Conservation (phyloP, 176 grass and related monocot genomes). For the Zizania latifolia region DNA sequence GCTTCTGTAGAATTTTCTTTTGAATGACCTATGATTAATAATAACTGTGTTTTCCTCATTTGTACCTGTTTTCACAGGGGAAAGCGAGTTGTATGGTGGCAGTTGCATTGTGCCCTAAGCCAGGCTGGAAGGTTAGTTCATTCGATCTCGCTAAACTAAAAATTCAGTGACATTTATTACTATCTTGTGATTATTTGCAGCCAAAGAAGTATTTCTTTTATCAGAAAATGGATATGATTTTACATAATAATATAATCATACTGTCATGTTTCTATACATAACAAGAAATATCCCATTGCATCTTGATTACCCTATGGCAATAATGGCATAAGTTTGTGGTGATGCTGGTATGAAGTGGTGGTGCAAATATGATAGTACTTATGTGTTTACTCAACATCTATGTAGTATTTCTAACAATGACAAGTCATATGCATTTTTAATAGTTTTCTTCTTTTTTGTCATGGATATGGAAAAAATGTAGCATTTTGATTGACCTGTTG, state of each 20-base stretch:
- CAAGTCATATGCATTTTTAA: background rate
- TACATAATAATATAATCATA: background rate
- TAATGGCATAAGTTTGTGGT: background rate
- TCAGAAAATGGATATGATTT: background rate
- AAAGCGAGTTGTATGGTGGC: constrained; percentile 96
- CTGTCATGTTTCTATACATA: background rate
- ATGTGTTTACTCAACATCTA: background rate
- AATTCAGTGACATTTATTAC: constrained; percentile 5
- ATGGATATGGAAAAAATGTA: background rate
- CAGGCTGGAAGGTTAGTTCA: constrained; percentile 82
- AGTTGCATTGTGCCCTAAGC: constrained; percentile 68
- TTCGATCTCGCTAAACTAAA: background rate
- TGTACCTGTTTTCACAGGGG: constrained; percentile 47
- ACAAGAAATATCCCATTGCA: background rate
- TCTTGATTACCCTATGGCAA: background rate
- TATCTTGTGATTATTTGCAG: constrained; percentile 3
- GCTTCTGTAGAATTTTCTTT: constrained; percentile 1
- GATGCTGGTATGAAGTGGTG: no score
- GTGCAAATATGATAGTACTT: no score
- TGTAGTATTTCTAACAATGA: background rate
- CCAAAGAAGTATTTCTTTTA: background rate
- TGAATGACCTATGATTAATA: background rate
- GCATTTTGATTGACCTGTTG: background rate
- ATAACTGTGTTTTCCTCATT: background rate
- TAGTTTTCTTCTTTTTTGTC: background rate